phyloP scores from a whole-genome alignment of 2,329 filamentous ascomycete species.

The Aspergillus udagawae region DNA sequence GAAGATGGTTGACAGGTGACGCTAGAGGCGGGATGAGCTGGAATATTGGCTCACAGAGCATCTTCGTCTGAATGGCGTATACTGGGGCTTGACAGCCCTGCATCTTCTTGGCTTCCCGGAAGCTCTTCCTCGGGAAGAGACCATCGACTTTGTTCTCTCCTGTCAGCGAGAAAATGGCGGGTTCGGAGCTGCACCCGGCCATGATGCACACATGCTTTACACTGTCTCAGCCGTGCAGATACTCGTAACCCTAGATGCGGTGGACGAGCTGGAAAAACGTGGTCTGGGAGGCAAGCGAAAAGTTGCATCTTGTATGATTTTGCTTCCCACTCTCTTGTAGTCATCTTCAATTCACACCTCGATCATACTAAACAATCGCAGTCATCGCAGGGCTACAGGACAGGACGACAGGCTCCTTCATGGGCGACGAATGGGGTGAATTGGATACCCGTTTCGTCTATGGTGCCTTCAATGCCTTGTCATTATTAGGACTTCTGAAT shows the following conservation, averaged over 20 bases:
- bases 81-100: conserved; percentile 90
- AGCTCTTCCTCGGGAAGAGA: conserved; percentile 72
- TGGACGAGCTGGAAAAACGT: conserved; percentile 73
- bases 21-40: conserved; percentile 80
- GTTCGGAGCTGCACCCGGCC: conserved; percentile 88
- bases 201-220: conserved; percentile 94
- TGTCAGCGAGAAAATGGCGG: conserved; percentile 86
- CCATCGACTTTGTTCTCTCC: conserved; percentile 91
- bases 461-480: conserved; percentile 82
- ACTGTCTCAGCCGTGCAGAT: conserved; percentile 95
- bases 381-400: conserved; percentile 83
- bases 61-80: conserved; percentile 88
- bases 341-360: conserved; percentile 3
- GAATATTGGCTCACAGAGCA: conserved; percentile 99
- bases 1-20: conserved; percentile 33
- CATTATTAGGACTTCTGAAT: conserved; percentile 69
- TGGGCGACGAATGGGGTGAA: conserved; percentile 95
- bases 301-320: conserved; percentile 75
- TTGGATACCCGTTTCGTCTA: conserved; percentile 94
- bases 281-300: conserved; percentile 64
- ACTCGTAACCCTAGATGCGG: conserved; percentile 76
- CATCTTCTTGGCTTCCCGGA: conserved; percentile 79
- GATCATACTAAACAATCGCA: conserved; percentile 28
- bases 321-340: conserved; percentile 30
- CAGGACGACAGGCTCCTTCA: conserved; percentile 75